Base-by-base conservation (phyloP, 2,329 filamentous ascomycete genomes). In the Venturia aucupariae region DNA sequence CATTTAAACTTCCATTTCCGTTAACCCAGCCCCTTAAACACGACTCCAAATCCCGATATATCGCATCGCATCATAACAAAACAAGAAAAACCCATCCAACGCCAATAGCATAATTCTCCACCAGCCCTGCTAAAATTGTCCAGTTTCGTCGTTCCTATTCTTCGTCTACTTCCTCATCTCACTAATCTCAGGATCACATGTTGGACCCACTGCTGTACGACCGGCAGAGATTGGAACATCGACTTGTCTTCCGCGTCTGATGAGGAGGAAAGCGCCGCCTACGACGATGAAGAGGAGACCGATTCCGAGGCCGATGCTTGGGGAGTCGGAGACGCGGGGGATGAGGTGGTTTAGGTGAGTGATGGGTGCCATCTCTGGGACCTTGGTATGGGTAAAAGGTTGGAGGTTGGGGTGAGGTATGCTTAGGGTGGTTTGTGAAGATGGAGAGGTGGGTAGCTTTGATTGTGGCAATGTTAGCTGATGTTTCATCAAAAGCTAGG, bases 91-190 rank as follows among this genome's bases (percentile, higher is more conserved):
- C n/a, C n/a, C n/a, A n/a, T n/a, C n/a, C n/a, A n/a, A n/a, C n/a
- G n/a, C n/a, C n/a, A n/a, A n/a, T n/a, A n/a, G n/a, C n/a, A n/a
- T n/a, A n/a, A n/a, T n/a, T n/a, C n/a, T n/a, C n/a, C n/a, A n/a
- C n/a, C n/a, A n/a, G n/a, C n/a, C n/a, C n/a, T n/a, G n/a, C n/a
- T n/a, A n/a, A n/a, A n/a, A n/a, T n/a, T n/a, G n/a, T n/a, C n/a
- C n/a, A n/a, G n/a, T n/a, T n/a, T n/a, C n/a, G n/a, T n/a, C n/a
- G n/a, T 35, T 35, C 32, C 32, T 10, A 35, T 35, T 4, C 32
- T 35, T 4, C 32, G 10, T 41, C 72, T 5, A 75, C 72, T 1
- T 75, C 51, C 51, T 27, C 13, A 55, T 30, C 30, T 55, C 27
- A 1, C 27, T 55, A 1, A 55, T 27, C 51, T 55, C 51, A 32